Evolutionary conservation across 2,329 filamentous ascomycete genomes (phyloP).

Genomic region (Zasmidium cellare): DNA sequence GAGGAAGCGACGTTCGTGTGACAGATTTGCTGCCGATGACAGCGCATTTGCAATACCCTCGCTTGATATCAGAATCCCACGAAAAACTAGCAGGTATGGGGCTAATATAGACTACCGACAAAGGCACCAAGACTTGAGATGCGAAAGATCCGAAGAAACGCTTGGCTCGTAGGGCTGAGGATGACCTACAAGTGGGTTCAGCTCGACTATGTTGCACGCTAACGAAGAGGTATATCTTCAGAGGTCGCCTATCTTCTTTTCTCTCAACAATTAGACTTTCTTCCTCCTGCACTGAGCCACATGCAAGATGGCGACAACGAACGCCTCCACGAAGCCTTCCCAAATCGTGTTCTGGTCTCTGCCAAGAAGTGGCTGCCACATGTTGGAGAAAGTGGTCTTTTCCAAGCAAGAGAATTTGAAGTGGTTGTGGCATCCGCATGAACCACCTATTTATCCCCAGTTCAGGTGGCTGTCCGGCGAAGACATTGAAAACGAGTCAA

Average conservation of each 20-base stretch:
- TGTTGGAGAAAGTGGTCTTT: constrained; percentile 4
- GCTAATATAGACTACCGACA: too few species aligned
- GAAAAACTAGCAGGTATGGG: neutral
- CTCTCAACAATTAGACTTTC: neutral
- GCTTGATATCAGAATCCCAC: too few species aligned
- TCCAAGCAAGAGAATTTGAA: constrained; percentile 5
- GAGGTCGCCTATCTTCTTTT: too few species aligned
- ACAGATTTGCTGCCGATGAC: too few species aligned
- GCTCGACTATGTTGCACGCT: neutral
- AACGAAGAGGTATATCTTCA: too few species aligned
- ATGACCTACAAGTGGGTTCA: neutral
- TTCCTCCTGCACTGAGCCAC: neutral
- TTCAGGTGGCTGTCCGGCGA: neutral
- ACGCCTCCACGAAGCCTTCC: neutral
- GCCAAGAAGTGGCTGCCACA: constrained; percentile 6
- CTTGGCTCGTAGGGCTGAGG: neutral
- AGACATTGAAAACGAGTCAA: neutral
- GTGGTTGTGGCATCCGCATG: constrained; percentile 3
- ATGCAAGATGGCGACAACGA: neutral
- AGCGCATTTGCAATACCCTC: too few species aligned
- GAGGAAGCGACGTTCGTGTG: too few species aligned
- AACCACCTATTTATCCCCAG: neutral
- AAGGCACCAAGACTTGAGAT: neutral
- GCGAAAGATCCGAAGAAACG: neutral
- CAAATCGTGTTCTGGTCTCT: constrained; percentile 6